Conservation (phyloP, 2,329 filamentous ascomycete species). For the Didymella exigua region DNA sequence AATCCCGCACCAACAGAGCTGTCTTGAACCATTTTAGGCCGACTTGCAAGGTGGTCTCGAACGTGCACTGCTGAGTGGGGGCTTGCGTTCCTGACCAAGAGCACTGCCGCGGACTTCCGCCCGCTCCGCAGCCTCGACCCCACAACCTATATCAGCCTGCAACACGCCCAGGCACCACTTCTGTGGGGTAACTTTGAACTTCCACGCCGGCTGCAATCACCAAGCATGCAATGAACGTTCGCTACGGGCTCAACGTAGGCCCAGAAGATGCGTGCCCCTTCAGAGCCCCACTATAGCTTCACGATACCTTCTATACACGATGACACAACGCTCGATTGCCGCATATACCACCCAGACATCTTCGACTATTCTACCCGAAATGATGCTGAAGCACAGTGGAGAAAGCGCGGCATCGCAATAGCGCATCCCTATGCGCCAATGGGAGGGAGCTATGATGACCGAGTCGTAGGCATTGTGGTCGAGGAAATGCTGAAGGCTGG, state of each 20-base stretch:
- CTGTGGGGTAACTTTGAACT: background rate
- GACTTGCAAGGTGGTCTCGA: background rate
- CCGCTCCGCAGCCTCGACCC: slow-evolving; percentile 2
- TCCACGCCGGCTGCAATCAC: background rate
- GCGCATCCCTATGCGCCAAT: slow-evolving; percentile 91
- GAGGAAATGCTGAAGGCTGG: slow-evolving; percentile 69
- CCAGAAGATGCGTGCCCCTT: slow-evolving; percentile 30
- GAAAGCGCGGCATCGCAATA: slow-evolving; percentile 65
- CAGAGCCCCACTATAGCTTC: slow-evolving; percentile 61
- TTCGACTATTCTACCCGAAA: slow-evolving; percentile 24
- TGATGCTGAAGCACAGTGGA: slow-evolving; percentile 30
- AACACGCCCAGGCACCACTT: background rate
- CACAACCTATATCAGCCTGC: background rate
- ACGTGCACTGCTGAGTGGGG: background rate
- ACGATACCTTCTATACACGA: slow-evolving; percentile 86
- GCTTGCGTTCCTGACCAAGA: slow-evolving; percentile 2
- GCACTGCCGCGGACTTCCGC: slow-evolving; percentile 4
- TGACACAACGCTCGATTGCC: slow-evolving; percentile 74
- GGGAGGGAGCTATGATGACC: slow-evolving; percentile 84
- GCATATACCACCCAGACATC: slow-evolving; percentile 69
- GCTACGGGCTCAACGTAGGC: slow-evolving; percentile 30
- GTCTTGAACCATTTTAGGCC: background rate
- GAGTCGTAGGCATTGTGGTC: slow-evolving; percentile 71
- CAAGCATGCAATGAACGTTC: slow-evolving; percentile 32
- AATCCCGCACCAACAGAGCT: background rate